These are phyloP conservation scores for Pelargonium myrrhifolium DNA, from an alignment of 441 rosid species.

Conservation along the genomic window DNA sequence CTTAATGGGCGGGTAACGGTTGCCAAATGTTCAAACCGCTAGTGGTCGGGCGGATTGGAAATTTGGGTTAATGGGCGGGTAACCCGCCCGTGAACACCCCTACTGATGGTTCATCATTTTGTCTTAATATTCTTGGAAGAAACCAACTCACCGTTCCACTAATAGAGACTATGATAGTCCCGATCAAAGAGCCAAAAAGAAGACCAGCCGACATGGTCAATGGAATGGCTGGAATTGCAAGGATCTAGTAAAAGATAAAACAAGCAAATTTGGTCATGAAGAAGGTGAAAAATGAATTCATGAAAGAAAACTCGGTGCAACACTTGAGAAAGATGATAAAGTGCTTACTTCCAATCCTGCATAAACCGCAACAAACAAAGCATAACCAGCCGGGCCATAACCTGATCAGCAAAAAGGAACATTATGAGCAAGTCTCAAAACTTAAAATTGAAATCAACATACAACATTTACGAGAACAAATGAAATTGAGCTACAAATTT, in stretches of 20 bases:
- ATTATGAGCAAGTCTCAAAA: constrained; percentile 7
- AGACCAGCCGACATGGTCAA: constrained; percentile 99
- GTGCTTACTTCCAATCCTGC: constrained; percentile 81
- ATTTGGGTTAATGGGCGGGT: too few species aligned
- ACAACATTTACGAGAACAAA: constrained; percentile 6
- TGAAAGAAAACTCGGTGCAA: neutral
- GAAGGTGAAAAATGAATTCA: constrained; percentile 2
- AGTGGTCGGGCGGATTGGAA: too few species aligned
- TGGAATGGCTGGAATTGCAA: constrained; percentile 96
- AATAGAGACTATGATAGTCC: constrained; percentile 88
- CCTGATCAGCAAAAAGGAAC: constrained; percentile 36
- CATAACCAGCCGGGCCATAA: constrained; percentile 91
- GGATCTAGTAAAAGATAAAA: constrained; percentile 39
- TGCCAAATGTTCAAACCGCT: too few species aligned
- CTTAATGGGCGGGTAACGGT: too few species aligned
- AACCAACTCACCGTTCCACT: constrained; percentile 80
- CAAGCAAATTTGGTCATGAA: constrained; percentile 9
- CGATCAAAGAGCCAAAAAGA: constrained; percentile 78
- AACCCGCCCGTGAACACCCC: too few species aligned
- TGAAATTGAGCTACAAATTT: neutral
- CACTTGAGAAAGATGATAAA: constrained; percentile 10
- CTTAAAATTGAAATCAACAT: constrained; percentile 6
- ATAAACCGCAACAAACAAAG: constrained; percentile 75
- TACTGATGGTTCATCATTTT: constrained; percentile 7
- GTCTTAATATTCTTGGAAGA: neutral